Evolutionary conservation across 2,329 filamentous ascomycete species (phyloP).

Genomic region (Paraphoma sp.): DNA sequence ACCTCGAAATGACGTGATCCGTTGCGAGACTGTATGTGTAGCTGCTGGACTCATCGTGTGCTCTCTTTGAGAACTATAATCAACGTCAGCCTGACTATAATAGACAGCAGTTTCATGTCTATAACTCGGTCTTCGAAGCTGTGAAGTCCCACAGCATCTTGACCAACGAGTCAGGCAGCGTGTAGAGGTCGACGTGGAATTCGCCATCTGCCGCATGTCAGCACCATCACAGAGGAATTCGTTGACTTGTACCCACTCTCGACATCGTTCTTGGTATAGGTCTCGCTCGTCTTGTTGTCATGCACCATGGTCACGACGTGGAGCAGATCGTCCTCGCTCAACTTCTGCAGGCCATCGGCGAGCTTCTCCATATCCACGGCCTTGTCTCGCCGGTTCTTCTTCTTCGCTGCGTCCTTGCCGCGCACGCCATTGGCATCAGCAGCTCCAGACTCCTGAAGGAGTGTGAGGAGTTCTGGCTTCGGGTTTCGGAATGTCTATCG

Average conservation of each 20-base stretch:
- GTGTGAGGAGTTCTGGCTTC: conserved; percentile 79
- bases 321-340: conserved; percentile 90
- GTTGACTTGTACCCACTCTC: conserved; percentile 70
- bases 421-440: conserved; percentile 69
- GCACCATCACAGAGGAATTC: not conserved
- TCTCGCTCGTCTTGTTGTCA: conserved; percentile 92
- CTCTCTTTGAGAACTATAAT: not conserved
- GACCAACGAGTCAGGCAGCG: conserved; percentile 86
- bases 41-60: not conserved
- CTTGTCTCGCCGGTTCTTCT: conserved; percentile 74
- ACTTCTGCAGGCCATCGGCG: conserved; percentile 86
- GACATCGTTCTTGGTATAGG: conserved; percentile 96
- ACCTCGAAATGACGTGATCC: not conserved
- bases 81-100: not conserved
- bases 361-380: conserved; percentile 93
- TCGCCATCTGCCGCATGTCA: conserved; percentile 73
- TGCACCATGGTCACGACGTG: conserved; percentile 98
- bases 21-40: not conserved
- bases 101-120: conserved; percentile 9
- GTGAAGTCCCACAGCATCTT: conserved; percentile 96
- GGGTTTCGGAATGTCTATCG: conserved; percentile 85
- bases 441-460: conserved; percentile 82
- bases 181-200: conserved; percentile 98
- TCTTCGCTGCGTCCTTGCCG: conserved; percentile 74
- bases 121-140: conserved; percentile 41